Conservation (phyloP, 2,329 filamentous ascomycete genomes). For the Gaeumannomyces tritici region DNA sequence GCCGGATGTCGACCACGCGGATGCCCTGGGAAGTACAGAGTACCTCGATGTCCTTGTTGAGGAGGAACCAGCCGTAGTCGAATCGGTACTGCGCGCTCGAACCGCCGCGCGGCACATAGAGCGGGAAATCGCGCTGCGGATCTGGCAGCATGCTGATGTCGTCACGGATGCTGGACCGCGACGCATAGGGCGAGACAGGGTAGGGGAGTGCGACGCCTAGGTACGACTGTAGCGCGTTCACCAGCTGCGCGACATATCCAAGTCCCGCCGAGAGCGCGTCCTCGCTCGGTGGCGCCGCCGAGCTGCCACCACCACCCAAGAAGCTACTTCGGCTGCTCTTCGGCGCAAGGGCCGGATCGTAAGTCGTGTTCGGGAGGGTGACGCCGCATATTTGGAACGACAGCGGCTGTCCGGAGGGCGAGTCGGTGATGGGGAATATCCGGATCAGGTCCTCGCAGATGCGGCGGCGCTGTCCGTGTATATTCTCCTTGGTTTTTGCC, state of each 20-base stretch:
- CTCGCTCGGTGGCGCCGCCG: slow-evolving; percentile 39
- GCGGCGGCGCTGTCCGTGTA: slow-evolving; percentile 78
- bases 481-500: slow-evolving; percentile 49
- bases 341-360: slow-evolving; percentile 40
- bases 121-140: slow-evolving; percentile 65
- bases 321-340: slow-evolving; percentile 21
- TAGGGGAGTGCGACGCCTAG: slow-evolving; percentile 73
- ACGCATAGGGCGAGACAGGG: slow-evolving; percentile 61
- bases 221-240: slow-evolving; percentile 72
- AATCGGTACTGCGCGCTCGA: slow-evolving; percentile 77
- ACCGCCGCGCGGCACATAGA: slow-evolving; percentile 56
- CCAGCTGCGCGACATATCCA: slow-evolving; percentile 68
- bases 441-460: slow-evolving; percentile 73
- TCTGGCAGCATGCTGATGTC: slow-evolving; percentile 64
- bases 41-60: slow-evolving; percentile 88
- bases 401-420: slow-evolving; percentile 47
- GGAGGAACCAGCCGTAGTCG: slow-evolving; percentile 91
- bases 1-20: slow-evolving; percentile 77
- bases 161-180: slow-evolving; percentile 66
- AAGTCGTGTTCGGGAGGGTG: slow-evolving; percentile 69
- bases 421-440: slow-evolving; percentile 73
- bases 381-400: slow-evolving; percentile 77
- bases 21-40: slow-evolving; percentile 58
- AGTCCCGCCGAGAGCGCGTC: slow-evolving; percentile 72
- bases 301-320: slow-evolving; percentile 2